Conservation (phyloP, 148 eudicot species). For the Chenopodium suecicum region DNA sequence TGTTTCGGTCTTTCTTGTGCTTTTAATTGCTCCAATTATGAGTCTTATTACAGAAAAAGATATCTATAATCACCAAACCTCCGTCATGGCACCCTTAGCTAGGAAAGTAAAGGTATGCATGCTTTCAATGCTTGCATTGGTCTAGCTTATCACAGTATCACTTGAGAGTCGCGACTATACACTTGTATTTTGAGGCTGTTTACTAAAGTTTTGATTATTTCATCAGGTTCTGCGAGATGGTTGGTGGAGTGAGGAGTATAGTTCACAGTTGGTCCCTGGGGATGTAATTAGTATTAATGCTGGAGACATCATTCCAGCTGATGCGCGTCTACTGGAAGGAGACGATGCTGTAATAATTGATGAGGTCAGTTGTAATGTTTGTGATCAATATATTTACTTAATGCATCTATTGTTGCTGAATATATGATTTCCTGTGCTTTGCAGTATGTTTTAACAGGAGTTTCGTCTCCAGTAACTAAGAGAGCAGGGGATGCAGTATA, state of each 20-base stretch:
- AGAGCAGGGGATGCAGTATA: slow-evolving; percentile 9
- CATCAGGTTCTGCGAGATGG: slow-evolving; percentile 1
- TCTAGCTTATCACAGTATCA: too few relatives aligned
- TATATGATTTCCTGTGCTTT: too few relatives aligned
- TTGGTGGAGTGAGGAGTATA: neutral
- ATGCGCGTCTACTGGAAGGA: slow-evolving; percentile 9
- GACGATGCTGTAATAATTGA: neutral
- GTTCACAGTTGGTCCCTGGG: neutral
- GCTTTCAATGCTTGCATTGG: too few relatives aligned
- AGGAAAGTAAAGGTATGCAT: too few relatives aligned
- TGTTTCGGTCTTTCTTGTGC: too few relatives aligned
- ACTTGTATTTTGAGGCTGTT: too few relatives aligned
- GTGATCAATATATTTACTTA: neutral
- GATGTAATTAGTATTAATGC: slow-evolving; percentile 6
- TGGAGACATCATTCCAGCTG: slow-evolving; percentile 15
- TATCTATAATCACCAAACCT: too few relatives aligned
- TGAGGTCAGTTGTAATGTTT: neutral
- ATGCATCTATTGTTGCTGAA: neutral
- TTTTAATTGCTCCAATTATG: too few relatives aligned
- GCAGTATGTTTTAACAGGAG: neutral
- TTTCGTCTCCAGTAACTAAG: neutral
- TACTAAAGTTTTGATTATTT: too few relatives aligned
- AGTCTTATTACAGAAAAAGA: too few relatives aligned
- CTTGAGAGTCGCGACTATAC: too few relatives aligned
- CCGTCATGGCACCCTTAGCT: too few relatives aligned